Percentiles rank a stretch among this genome's conserved stretches.
phyloP scores from a whole-genome alignment of 2,329 filamentous ascomycete genomes.

The Aspergillus carbonarius region DNA sequence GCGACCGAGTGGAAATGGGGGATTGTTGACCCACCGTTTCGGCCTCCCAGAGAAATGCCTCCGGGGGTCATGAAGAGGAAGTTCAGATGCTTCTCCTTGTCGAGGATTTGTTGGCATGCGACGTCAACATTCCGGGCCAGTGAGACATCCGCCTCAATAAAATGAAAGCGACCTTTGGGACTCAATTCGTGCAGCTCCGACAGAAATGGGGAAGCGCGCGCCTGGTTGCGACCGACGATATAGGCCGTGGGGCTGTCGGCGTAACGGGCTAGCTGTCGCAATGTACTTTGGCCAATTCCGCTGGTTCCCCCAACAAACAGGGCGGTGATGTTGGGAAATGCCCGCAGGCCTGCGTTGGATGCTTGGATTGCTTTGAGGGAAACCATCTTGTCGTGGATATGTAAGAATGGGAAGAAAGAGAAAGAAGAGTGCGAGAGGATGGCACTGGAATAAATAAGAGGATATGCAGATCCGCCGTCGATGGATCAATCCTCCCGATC shows the following conservation, averaged over 20 bases:
- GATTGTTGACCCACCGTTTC: conserved; percentile 7
- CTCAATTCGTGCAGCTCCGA: conserved; percentile 47
- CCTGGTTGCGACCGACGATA: conserved; percentile 48
- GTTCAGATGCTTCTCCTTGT: conserved; percentile 26
- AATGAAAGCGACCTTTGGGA: conserved; percentile 45
- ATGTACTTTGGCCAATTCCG: conserved; percentile 54
- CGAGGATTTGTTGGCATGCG: conserved; percentile 47
- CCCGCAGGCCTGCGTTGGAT: conserved; percentile 40
- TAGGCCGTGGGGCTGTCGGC: conserved; percentile 50
- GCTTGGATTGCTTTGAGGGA: conserved; percentile 32
- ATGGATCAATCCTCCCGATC: neutral
- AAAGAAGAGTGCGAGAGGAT: neutral
- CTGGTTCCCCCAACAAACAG: conserved; percentile 56
- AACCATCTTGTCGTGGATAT: conserved; percentile 26
- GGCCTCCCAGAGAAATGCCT: conserved; percentile 10
- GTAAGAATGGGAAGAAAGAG: neutral
- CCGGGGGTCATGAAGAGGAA: conserved; percentile 29
- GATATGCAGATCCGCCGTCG: neutral
- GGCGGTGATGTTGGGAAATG: conserved; percentile 38
- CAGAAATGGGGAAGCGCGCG: conserved; percentile 39
- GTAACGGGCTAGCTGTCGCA: conserved; percentile 48
- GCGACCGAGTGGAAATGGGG: neutral
- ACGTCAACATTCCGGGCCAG: conserved; percentile 54
- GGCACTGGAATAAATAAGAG: neutral
- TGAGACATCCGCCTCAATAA: conserved; percentile 51